Evolutionary conservation across 441 rosid species (phyloP).

Genomic region (Populus tomentosa): DNA sequence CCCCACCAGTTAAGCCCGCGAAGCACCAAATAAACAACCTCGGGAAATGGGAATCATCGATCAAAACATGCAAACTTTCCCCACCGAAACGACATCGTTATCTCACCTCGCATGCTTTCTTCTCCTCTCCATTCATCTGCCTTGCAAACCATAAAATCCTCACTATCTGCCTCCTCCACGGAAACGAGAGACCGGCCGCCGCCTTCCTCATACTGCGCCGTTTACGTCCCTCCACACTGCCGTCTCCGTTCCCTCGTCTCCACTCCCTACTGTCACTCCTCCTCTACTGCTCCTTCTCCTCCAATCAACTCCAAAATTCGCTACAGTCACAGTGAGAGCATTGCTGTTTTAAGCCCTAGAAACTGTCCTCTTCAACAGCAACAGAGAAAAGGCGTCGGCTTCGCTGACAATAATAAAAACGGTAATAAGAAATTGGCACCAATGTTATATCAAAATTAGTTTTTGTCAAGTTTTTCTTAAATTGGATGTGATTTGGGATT

Average conservation of each 20-base stretch:
- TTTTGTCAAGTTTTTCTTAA: too few species aligned
- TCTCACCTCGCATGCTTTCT: slow-evolving; percentile 19
- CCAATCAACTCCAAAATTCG: slow-evolving; percentile 21
- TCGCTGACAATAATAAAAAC: not conserved
- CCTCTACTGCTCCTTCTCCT: slow-evolving; percentile 16
- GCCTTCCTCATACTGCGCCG: slow-evolving; percentile 41
- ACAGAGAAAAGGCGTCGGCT: not conserved
- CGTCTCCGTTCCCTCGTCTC: slow-evolving; percentile 53
- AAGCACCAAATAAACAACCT: not conserved
- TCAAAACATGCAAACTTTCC: not conserved
- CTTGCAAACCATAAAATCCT: slow-evolving; percentile 7
- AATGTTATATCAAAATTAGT: too few species aligned
- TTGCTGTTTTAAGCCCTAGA: slow-evolving; percentile 22
- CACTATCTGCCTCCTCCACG: slow-evolving; percentile 1
- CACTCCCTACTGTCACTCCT: slow-evolving; percentile 22
- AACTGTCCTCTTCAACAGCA: slow-evolving; percentile 15
- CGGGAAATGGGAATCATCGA: not conserved
- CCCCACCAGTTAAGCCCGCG: not conserved
- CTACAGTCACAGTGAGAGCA: slow-evolving; percentile 15
- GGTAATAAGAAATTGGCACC: not conserved
- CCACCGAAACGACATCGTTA: not conserved
- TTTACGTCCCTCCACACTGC: slow-evolving; percentile 79
- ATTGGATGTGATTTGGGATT: too few species aligned
- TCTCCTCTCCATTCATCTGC: slow-evolving; percentile 8
- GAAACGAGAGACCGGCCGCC: slow-evolving; percentile 77